These are phyloP conservation scores for Pleurotus tuber-regium DNA, from an alignment of 768 basidiomycete species.

Conservation along the genomic window DNA sequence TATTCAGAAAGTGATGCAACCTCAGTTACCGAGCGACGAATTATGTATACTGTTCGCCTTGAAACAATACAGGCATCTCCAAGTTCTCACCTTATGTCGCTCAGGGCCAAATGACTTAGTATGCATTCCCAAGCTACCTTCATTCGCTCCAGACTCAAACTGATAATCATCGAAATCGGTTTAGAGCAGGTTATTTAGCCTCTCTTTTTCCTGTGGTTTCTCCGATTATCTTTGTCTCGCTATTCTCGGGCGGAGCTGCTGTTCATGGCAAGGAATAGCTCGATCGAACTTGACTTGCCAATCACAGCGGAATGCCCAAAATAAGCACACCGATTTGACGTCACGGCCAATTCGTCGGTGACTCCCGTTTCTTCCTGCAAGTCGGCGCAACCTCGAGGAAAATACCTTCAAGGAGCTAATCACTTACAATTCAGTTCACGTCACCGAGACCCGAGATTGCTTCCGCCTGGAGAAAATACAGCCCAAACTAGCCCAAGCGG, in stretches of 20 bases:
- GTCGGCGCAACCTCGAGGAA: conserved; percentile 10
- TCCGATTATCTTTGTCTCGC: not conserved
- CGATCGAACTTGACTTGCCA: not conserved
- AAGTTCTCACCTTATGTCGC: not conserved
- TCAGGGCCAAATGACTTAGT: not conserved
- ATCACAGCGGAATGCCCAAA: not conserved
- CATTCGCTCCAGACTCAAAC: not conserved
- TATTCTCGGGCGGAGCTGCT: not conserved
- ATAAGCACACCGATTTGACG: conserved; percentile 2
- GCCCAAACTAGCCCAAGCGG: not conserved
- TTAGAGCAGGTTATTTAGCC: not conserved
- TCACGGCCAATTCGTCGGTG: not conserved
- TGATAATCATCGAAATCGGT: not conserved
- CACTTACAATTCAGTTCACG: conserved; percentile 3
- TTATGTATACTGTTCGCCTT: too few species aligned
- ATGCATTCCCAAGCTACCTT: not conserved
- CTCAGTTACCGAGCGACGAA: too few species aligned
- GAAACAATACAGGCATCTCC: too few species aligned
- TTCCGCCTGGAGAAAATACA: not conserved
- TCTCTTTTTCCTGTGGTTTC: not conserved
- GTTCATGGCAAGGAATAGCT: not conserved
- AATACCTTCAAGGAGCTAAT: not conserved
- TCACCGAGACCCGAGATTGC: not conserved
- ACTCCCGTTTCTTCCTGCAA: not conserved
- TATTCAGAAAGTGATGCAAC: too few species aligned